Evolutionary conservation across 1,139 yeast genomes (phyloP), one percentile per base, ranked within the genome.

Genomic region (Yamadazyma atmosphaerica): DNA sequence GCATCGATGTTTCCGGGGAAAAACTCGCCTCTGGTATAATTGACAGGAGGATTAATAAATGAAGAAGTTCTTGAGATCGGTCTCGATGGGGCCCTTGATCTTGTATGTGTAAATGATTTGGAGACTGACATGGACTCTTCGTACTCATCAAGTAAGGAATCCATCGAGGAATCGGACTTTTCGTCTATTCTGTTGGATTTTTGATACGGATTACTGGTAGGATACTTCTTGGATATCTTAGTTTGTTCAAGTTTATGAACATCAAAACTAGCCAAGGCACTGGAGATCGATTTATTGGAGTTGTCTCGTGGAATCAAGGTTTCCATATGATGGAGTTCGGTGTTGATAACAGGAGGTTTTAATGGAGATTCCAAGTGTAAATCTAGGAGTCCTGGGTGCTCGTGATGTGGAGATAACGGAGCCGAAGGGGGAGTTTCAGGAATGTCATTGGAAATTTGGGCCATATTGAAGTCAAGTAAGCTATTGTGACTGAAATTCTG

Each of bases 141-240:
- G 47, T 76, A 77, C 43, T 72, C 77, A 42, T 77, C 81, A 12
- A 79, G 55, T 13, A 77, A 59, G 1, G 79, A 68, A 50, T 78
- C 83, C 62, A 77, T 61, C 1, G 80, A 73, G 4, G 64, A 63
- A 15, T 65, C 72, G 2, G 70, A 64, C 36, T 58, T 56, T 7
- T 38, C 36, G 27, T 46, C 46, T 2, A 6, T 17, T 8, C 25
- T 24, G 19, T 14, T n/a, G 17, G 16, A 17, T 34, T 31, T 29
- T 21, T 23, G 31, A 26, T 37, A 29, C 7, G 39, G 35, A 10
- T 36, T 32, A 14, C 32, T 27, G 14, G 30, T 26, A n/a, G 36
- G 31, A 12, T 25, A 23, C 24, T 34, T 45, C 27, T 53, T 50
- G 12, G 61, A 56, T 15, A 16, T 14, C 32, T 48, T 52, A 4